Percentiles rank a stretch among this genome's conserved stretches.
Conservation (phyloP, 2,329 filamentous ascomycete species). For the Fusarium buxicola region DNA sequence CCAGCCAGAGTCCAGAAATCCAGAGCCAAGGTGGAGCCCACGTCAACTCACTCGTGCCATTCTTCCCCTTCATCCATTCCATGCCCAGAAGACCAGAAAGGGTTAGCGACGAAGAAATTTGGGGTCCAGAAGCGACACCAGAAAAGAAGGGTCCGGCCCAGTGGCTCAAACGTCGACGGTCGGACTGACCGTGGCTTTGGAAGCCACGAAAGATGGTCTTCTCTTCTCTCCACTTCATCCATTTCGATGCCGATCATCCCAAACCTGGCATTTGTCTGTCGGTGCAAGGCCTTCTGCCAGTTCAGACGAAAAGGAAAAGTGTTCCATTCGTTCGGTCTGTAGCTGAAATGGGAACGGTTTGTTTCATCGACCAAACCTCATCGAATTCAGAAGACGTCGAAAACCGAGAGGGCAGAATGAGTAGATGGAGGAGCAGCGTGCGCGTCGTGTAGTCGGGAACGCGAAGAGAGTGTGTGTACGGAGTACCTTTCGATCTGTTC, state of each 20-base stretch:
- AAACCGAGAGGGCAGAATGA: not conserved
- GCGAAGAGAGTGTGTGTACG: not conserved
- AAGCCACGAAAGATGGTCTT: slow-evolving; percentile 8
- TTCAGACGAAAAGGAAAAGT: not conserved
- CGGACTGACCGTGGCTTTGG: slow-evolving; percentile 6
- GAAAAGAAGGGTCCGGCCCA: slow-evolving; percentile 20
- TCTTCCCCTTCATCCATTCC: not conserved
- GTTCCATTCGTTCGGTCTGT: not conserved
- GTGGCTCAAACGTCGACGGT: slow-evolving; percentile 30
- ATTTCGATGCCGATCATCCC: slow-evolving; percentile 2
- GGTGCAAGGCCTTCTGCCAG: not conserved
- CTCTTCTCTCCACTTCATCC: not conserved
- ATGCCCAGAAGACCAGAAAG: not conserved
- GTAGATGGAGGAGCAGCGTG: slow-evolving; percentile 3
- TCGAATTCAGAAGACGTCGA: not conserved
- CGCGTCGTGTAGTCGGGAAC: not conserved
- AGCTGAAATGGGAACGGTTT: slow-evolving; percentile 4
- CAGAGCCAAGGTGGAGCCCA: slow-evolving; percentile 3
- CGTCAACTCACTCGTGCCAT: slow-evolving; percentile 6
- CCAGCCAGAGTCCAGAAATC: slow-evolving; percentile 3
- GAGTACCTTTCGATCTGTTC: slow-evolving; percentile 4
- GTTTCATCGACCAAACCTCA: not conserved
- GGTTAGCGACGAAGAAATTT: slow-evolving; percentile 1
- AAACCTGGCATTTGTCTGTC: slow-evolving; percentile 10
- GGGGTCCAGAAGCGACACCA: slow-evolving; percentile 19